A percentile compares a stretch with the other conserved stretches of the same genome.
Evolutionary conservation across 2,329 filamentous ascomycete species (phyloP).

Genomic region (Epichloe baconii): DNA sequence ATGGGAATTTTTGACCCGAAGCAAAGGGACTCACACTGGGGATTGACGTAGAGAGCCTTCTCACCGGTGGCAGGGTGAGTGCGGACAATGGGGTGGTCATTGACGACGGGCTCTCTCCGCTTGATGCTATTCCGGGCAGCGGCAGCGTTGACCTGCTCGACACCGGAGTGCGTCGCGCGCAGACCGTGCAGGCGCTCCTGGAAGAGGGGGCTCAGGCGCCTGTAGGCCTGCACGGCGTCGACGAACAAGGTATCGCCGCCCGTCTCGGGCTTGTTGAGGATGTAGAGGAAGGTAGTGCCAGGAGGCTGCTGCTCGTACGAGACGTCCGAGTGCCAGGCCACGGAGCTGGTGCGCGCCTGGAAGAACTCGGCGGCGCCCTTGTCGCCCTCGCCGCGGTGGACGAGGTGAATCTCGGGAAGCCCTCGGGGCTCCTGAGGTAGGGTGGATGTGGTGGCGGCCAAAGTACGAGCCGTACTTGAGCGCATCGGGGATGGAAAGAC

Average conservation of each 20-base stretch:
- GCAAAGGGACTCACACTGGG: slow-evolving; percentile 49
- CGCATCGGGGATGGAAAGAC: slow-evolving; percentile 56
- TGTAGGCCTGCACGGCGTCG: slow-evolving; percentile 70
- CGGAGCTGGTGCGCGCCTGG: slow-evolving; percentile 56
- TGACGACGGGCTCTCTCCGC: slow-evolving; percentile 61
- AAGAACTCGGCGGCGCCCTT: slow-evolving; percentile 46
- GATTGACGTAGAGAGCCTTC: slow-evolving; percentile 73
- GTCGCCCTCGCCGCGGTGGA: slow-evolving; percentile 51
- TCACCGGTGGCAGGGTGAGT: slow-evolving; percentile 75
- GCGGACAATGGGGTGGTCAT: slow-evolving; percentile 63
- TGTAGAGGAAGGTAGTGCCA: slow-evolving; percentile 78
- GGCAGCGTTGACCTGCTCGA: slow-evolving; percentile 65
- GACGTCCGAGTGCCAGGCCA: slow-evolving; percentile 84
- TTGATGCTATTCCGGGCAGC: slow-evolving; percentile 55
- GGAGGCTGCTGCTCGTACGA: slow-evolving; percentile 82
- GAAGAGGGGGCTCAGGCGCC: slow-evolving; percentile 66
- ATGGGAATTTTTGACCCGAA: no score
- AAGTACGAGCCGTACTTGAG: slow-evolving; percentile 63
- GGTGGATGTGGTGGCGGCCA: slow-evolving; percentile 71
- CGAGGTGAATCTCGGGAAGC: slow-evolving; percentile 63
- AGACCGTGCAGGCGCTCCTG: slow-evolving; percentile 69
- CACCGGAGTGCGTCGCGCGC: slow-evolving; percentile 66
- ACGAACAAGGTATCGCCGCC: slow-evolving; percentile 80
- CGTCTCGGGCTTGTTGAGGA: slow-evolving; percentile 66
- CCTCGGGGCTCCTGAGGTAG: slow-evolving; percentile 64